These are phyloP conservation scores for Pseudoturritis turrita DNA, from an alignment of 345 rosid genomes.

Conservation along the genomic window DNA sequence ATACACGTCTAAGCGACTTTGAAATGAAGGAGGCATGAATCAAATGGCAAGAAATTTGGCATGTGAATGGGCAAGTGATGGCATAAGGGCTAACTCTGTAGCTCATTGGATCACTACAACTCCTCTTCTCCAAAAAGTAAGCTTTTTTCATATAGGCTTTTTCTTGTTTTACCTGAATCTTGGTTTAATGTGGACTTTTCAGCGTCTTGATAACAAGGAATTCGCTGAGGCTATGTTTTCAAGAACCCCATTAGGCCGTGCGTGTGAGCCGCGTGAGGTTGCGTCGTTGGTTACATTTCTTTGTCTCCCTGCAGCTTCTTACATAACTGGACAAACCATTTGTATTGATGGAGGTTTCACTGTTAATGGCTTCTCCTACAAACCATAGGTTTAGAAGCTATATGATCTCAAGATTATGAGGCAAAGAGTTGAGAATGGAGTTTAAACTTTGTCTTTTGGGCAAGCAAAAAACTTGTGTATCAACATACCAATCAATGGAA, in stretches of 20 bases:
- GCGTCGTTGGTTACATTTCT: slow-evolving; percentile 49
- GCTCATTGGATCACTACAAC: slow-evolving; percentile 21
- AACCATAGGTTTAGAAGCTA: not conserved
- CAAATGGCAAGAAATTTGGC: slow-evolving; percentile 24
- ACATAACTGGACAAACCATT: slow-evolving; percentile 44
- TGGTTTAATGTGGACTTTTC: not conserved
- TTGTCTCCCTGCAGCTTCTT: slow-evolving; percentile 67
- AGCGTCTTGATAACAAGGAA: slow-evolving; percentile 7
- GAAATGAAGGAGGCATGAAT: no score
- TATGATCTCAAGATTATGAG: not conserved
- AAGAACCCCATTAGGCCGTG: slow-evolving; percentile 22
- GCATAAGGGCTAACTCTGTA: slow-evolving; percentile 18
- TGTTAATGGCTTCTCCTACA: slow-evolving; percentile 15
- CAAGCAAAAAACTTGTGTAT: not conserved
- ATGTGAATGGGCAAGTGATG: slow-evolving; percentile 22
- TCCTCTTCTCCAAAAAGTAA: slow-evolving; percentile 7
- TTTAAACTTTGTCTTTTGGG: not conserved
- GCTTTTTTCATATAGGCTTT: not conserved
- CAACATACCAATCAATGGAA: not conserved
- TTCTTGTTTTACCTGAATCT: not conserved
- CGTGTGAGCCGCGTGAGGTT: slow-evolving; percentile 18
- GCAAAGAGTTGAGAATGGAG: not conserved
- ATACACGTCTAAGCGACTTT: no score
- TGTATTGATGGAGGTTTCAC: slow-evolving; percentile 25
- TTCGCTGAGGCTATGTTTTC: not conserved